phyloP scores from a whole-genome alignment of 2,329 filamentous ascomycete genomes.

The Paradendryphiella salina region DNA sequence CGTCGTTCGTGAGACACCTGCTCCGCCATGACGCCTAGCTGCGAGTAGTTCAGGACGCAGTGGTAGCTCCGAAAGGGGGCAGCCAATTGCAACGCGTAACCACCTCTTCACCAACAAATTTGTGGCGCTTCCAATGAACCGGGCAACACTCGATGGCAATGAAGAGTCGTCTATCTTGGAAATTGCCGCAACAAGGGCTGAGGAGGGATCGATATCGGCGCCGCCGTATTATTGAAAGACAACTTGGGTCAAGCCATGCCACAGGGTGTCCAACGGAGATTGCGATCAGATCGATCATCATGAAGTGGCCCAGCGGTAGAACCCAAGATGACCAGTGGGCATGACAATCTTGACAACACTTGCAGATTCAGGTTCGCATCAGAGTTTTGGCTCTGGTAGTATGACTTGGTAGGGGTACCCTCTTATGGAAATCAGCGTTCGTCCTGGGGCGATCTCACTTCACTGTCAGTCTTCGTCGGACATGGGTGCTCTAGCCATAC shows the following conservation, averaged over 20 bases:
- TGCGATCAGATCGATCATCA: neutral
- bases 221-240: slow-evolving; percentile 11
- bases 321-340: no score
- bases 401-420: slow-evolving; percentile 1
- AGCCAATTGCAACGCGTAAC: slow-evolving; percentile 14
- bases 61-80: slow-evolving; percentile 4
- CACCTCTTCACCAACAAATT: slow-evolving; percentile 1
- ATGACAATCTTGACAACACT: no score
- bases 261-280: neutral
- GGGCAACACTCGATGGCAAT: neutral
- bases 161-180: neutral
- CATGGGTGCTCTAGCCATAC: neutral
- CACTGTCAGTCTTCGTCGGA: neutral
- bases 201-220: slow-evolving; percentile 13
- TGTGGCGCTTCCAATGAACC: slow-evolving; percentile 20
- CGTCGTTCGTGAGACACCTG: slow-evolving; percentile 11
- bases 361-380: neutral
- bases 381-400: neutral
- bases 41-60: slow-evolving; percentile 2
- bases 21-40: slow-evolving; percentile 14
- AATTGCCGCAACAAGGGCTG: slow-evolving; percentile 3
- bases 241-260: neutral
- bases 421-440: neutral
- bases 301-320: no score
- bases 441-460: neutral